These are phyloP conservation scores for Arthrobotrys sphaeroides DNA, from an alignment of 2,329 filamentous ascomycete genomes.

Conservation along the genomic window DNA sequence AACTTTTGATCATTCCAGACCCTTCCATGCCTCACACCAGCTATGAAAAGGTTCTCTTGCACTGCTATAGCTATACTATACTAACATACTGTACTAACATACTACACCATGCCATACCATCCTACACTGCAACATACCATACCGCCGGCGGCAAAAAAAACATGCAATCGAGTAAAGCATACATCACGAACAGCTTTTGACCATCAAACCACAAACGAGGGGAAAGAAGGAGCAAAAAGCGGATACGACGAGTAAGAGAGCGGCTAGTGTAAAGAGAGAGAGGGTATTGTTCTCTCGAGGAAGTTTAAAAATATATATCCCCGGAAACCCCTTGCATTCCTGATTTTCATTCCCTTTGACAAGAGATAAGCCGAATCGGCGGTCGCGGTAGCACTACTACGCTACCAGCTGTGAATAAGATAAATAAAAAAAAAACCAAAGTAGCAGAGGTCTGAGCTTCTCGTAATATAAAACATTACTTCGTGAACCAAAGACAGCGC, in stretches of 20 bases:
- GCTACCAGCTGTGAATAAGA: not conserved
- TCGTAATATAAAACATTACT: slow-evolving; percentile 53
- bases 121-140: too few relatives aligned
- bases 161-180: too few relatives aligned
- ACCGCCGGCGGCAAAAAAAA: too few relatives aligned
- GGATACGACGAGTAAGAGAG: not conserved
- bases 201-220: not conserved
- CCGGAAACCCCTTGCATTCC: slow-evolving; percentile 15
- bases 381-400: not conserved
- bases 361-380: not conserved
- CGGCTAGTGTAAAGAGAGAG: not conserved
- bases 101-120: too few relatives aligned
- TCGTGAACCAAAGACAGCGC: slow-evolving; percentile 43
- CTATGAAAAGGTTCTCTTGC: too few relatives aligned
- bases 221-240: not conserved
- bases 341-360: slow-evolving; percentile 12
- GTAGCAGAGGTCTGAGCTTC: slow-evolving; percentile 30
- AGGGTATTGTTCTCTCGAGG: not conserved
- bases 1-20: too few relatives aligned
- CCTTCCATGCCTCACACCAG: too few relatives aligned
- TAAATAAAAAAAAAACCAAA: too few relatives aligned
- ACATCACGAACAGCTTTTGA: too few relatives aligned
- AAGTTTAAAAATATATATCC: slow-evolving; percentile 18
- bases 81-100: too few relatives aligned
- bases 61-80: too few relatives aligned